phyloP scores from a whole-genome alignment of 78 protist genomes.

The Capsaspora owczarzaki region DNA sequence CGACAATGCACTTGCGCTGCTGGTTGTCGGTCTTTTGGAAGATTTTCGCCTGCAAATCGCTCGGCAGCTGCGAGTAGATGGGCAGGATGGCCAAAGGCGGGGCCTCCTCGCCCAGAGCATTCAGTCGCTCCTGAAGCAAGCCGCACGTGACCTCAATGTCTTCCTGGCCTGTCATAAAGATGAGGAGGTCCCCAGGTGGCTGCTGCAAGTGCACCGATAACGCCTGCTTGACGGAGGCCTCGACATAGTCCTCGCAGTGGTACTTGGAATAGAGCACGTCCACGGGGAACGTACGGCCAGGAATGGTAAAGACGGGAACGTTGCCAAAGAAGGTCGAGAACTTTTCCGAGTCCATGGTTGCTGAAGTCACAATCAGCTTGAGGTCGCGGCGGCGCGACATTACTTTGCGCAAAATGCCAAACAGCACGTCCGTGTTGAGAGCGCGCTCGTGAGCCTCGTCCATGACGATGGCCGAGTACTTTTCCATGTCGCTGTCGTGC shows the following conservation, averaged over 20 bases:
- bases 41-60: constrained; percentile 95
- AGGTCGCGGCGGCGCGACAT: constrained; percentile 66
- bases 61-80: constrained; percentile 91
- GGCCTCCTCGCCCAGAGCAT: constrained; percentile 4
- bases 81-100: constrained; percentile 78
- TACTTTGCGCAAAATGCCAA: constrained; percentile 73
- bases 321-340: constrained; percentile 88
- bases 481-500: constrained; percentile 63
- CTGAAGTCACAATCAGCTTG: constrained; percentile 96
- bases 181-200: constrained; percentile 91
- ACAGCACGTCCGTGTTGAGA: constrained; percentile 91
- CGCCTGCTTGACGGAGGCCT: constrained; percentile 83
- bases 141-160: constrained; percentile 79
- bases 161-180: constrained; percentile 99
- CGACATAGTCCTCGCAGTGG: constrained; percentile 78
- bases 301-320: constrained; percentile 71
- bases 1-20: constrained; percentile 28
- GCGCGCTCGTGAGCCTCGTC: constrained; percentile 99
- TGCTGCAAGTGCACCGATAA: not conserved
- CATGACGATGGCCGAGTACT: constrained; percentile 81
- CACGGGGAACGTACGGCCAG: constrained; percentile 95
- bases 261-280: constrained; percentile 64
- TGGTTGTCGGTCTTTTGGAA: constrained; percentile 43
- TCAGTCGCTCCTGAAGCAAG: not conserved
- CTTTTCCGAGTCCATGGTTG: constrained; percentile 96